phyloP scores from a whole-genome alignment of 257 asterid species.

The Salvia hispanica region DNA sequence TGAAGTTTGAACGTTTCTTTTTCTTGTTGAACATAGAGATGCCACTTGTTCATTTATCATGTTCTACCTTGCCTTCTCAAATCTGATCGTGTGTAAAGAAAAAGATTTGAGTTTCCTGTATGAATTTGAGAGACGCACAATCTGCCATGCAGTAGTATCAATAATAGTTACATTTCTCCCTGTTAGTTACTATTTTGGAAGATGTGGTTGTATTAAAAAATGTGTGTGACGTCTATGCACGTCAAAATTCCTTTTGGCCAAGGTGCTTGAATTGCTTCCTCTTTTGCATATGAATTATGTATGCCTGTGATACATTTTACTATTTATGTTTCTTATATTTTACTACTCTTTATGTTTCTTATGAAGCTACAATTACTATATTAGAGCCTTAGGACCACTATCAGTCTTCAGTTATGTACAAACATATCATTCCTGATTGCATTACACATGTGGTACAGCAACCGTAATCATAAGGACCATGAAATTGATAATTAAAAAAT shows the following conservation, averaged over 20 bases:
- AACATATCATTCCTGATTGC: not conserved
- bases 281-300: not conserved
- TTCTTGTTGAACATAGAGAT: constrained; percentile 1
- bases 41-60: not conserved
- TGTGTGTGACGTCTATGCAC: too few species aligned
- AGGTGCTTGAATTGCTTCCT: too few species aligned
- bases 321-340: too few species aligned
- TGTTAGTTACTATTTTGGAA: too few species aligned
- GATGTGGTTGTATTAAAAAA: too few species aligned
- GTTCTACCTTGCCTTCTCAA: not conserved
- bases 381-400: too few species aligned
- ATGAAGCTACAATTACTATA: not conserved
- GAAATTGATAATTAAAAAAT: not conserved
- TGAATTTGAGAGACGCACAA: not conserved
- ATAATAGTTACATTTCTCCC: too few species aligned
- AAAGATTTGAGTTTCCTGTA: not conserved
- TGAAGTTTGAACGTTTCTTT: too few species aligned
- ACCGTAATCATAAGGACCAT: not conserved
- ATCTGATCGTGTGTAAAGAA: not conserved
- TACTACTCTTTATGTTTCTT: too few species aligned
- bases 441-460: not conserved
- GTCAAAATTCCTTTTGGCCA: too few species aligned
- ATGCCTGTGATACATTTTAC: not conserved
- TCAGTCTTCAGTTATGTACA: not conserved
- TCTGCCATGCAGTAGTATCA: too few species aligned